These are phyloP conservation scores for Pyrus communis DNA, from an alignment of 306 rosid species.

Conservation along the genomic window DNA sequence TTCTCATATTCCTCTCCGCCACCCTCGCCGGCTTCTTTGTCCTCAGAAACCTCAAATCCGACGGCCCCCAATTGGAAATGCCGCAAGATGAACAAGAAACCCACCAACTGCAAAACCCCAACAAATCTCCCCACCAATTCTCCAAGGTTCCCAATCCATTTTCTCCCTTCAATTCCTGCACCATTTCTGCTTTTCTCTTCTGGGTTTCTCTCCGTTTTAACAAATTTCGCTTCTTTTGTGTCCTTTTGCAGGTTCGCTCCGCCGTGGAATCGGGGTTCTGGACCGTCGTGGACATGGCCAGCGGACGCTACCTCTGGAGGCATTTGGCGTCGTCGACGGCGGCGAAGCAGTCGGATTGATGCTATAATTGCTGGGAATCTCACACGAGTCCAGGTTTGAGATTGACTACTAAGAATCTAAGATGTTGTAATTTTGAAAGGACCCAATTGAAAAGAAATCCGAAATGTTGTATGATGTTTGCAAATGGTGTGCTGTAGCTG, in stretches of 20 bases:
- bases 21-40: conserved; percentile 92
- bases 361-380: background rate
- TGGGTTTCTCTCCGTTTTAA: conserved; percentile 4
- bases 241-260: conserved; percentile 40
- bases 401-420: conserved; percentile 1
- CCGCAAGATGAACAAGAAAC: background rate
- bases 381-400: conserved; percentile 15
- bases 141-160: conserved; percentile 27
- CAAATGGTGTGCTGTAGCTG: conserved; percentile 6
- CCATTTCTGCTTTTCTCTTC: background rate
- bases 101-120: conserved; percentile 9
- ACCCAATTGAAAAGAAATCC: background rate
- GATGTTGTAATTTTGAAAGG: background rate
- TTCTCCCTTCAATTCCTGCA: background rate
- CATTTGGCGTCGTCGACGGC: conserved; percentile 45
- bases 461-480: background rate
- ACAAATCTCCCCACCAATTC: conserved; percentile 27
- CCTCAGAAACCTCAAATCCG: conserved; percentile 69
- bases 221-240: background rate
- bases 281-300: conserved; percentile 86
- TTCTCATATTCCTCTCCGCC: conserved; percentile 85
- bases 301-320: conserved; percentile 94
- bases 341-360: conserved; percentile 44
- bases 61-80: conserved; percentile 12
- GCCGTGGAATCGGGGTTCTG: conserved; percentile 71